phyloP scores from a whole-genome alignment of 148 eudicot species.

The Pouteria glomerata region DNA sequence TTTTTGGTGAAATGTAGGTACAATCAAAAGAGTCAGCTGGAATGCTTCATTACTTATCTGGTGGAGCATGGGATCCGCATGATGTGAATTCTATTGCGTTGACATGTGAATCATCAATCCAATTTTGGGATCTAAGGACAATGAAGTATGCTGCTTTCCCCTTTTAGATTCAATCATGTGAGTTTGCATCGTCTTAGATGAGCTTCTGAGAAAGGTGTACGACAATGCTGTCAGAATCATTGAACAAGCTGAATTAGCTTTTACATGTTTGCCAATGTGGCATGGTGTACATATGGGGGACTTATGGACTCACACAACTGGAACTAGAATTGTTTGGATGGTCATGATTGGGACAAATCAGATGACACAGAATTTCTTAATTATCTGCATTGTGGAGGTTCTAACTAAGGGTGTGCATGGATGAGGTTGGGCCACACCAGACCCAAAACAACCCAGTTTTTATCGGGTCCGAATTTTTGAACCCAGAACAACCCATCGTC shows the following conservation, averaged over 20 bases:
- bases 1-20: slow-evolving; percentile 59
- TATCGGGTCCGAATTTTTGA: no score
- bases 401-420: background rate
- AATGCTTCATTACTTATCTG: slow-evolving; percentile 75
- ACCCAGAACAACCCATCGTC: no score
- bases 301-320: background rate
- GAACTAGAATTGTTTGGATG: background rate
- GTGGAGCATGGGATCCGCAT: slow-evolving; percentile 99
- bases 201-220: background rate
- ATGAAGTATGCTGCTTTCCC: slow-evolving; percentile 66
- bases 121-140: slow-evolving; percentile 85
- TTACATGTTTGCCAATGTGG: background rate
- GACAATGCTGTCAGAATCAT: background rate
- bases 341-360: background rate
- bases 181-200: slow-evolving; percentile 3
- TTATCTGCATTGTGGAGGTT: background rate
- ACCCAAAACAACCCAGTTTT: no score
- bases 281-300: background rate
- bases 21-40: slow-evolving; percentile 95
- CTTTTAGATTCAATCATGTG: background rate
- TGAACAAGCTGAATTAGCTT: background rate
- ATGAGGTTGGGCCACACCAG: no score
- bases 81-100: slow-evolving; percentile 70
- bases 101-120: slow-evolving; percentile 81
- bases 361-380: background rate